These are phyloP conservation scores for Talaromyces adpressus DNA, from an alignment of 495 filamentous ascomycete species.

Conservation along the genomic window DNA sequence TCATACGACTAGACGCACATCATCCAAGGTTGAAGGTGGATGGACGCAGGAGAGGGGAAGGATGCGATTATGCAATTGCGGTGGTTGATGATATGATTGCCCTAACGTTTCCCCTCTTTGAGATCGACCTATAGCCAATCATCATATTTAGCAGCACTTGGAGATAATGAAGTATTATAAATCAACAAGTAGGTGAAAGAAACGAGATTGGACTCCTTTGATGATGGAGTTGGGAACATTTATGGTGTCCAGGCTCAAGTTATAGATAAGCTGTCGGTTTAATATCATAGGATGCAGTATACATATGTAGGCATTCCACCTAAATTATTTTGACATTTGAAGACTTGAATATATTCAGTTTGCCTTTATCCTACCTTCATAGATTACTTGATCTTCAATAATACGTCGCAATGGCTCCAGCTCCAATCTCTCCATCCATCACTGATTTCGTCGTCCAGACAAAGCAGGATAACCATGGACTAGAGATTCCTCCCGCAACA, in stretches of 20 bases:
- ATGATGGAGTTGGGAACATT: background rate
- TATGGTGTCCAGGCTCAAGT: background rate
- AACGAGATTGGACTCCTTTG: background rate
- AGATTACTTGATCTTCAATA: background rate
- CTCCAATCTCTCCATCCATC: constrained; percentile 52
- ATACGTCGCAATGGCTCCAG: constrained; percentile 29
- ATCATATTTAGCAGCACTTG: background rate
- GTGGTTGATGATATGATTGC: constrained; percentile 34
- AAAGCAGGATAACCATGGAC: constrained; percentile 45
- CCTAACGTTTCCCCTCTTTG: constrained; percentile 18
- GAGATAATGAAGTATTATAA: background rate
- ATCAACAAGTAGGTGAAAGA: background rate
- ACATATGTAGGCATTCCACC: background rate
- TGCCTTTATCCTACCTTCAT: background rate
- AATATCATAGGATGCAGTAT: background rate
- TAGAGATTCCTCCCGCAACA: constrained; percentile 47
- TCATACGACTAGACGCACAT: background rate
- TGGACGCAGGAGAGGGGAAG: background rate
- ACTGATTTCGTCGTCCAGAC: constrained; percentile 50
- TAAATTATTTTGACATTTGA: background rate
- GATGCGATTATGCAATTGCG: constrained; percentile 15
- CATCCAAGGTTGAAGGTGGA: background rate
- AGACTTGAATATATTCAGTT: background rate
- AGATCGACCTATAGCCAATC: constrained; percentile 2
- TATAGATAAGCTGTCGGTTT: background rate